These are phyloP conservation scores for Beauveria asiatica DNA, from an alignment of 2,329 filamentous ascomycete species.

Conservation along the genomic window DNA sequence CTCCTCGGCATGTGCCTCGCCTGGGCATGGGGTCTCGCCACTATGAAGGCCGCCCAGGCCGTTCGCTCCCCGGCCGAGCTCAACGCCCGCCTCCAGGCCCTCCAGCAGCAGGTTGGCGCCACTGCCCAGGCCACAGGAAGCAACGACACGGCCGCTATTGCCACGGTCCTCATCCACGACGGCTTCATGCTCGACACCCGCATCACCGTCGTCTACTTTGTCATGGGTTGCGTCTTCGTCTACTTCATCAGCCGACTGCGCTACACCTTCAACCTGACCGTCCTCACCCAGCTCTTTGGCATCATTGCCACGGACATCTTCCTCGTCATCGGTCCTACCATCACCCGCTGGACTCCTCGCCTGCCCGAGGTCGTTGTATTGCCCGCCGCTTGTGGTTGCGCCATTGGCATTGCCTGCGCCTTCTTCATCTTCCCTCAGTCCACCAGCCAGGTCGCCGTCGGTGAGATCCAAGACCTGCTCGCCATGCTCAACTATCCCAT, in stretches of 20 bases:
- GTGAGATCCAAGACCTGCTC: conserved; percentile 23
- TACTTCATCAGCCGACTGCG: conserved; percentile 35
- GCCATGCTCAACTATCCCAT: conserved; percentile 25
- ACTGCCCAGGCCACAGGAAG: conserved; percentile 21
- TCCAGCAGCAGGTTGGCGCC: conserved; percentile 28
- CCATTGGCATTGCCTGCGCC: conserved; percentile 33
- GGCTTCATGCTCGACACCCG: conserved; percentile 40
- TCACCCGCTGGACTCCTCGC: conserved; percentile 31
- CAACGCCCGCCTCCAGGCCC: conserved; percentile 22
- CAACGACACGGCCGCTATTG: conserved; percentile 11
- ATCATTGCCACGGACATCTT: conserved; percentile 39
- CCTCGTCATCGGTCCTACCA: conserved; percentile 32
- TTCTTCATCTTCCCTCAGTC: conserved; percentile 41
- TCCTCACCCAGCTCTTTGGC: conserved; percentile 35
- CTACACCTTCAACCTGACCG: conserved; percentile 36
- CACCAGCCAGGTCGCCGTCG: conserved; percentile 35
- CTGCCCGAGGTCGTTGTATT: conserved; percentile 32
- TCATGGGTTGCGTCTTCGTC: conserved; percentile 34
- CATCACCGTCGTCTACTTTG: conserved; percentile 29
- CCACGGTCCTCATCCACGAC: conserved; percentile 29
- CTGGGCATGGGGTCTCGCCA: conserved; percentile 41
- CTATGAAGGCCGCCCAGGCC: conserved; percentile 39
- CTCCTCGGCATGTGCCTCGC: conserved; percentile 37
- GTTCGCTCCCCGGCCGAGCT: conserved; percentile 31
- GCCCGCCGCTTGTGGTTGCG: conserved; percentile 37